A percentile compares a stretch with the other conserved stretches of the same genome.
These are phyloP conservation scores for Colletotrichum ledebouriae DNA, from an alignment of 2,329 filamentous ascomycete species.

Conservation along the genomic window DNA sequence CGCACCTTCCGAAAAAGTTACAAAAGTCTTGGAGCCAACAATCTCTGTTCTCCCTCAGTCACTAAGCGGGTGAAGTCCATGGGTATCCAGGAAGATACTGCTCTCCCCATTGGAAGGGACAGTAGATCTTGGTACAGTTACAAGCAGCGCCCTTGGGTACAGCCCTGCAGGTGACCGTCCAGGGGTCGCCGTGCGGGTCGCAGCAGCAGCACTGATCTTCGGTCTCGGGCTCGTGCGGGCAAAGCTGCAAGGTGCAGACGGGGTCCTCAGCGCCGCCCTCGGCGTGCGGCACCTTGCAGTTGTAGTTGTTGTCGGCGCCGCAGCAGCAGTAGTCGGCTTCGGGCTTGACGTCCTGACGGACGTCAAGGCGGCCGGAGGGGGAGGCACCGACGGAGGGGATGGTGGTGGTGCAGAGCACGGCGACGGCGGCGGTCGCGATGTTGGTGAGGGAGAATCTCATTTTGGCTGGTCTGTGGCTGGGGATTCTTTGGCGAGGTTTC, in stretches of 20 bases:
- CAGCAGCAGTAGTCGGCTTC: constrained; percentile 47
- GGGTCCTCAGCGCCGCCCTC: constrained; percentile 25
- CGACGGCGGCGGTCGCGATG: constrained; percentile 44
- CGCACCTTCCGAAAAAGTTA: neutral
- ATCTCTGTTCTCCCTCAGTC: neutral
- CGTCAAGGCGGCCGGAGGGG: constrained; percentile 42
- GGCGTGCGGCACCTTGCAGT: constrained; percentile 39
- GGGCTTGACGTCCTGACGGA: constrained; percentile 39
- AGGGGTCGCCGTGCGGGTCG: constrained; percentile 10
- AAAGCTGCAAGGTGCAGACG: constrained; percentile 37
- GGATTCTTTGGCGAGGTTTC: neutral
- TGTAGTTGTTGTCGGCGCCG: constrained; percentile 36
- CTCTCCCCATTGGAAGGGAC: constrained; percentile 35
- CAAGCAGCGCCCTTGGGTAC: constrained; percentile 30
- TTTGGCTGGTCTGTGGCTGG: neutral
- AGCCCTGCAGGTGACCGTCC: constrained; percentile 21
- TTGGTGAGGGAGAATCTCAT: constrained; percentile 41
- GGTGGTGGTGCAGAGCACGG: constrained; percentile 30
- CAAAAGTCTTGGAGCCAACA: too few species aligned
- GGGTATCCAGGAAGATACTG: constrained; percentile 13
- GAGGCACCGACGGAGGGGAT: constrained; percentile 31
- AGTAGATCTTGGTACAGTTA: constrained; percentile 36
- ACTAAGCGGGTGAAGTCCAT: neutral
- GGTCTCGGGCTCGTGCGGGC: constrained; percentile 44
- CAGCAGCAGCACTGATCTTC: constrained; percentile 45